Percentiles rank a stretch among this genome's conserved stretches.
Conservation (phyloP, 2,329 filamentous ascomycete genomes). For the Chalaropsis ovoidea region DNA sequence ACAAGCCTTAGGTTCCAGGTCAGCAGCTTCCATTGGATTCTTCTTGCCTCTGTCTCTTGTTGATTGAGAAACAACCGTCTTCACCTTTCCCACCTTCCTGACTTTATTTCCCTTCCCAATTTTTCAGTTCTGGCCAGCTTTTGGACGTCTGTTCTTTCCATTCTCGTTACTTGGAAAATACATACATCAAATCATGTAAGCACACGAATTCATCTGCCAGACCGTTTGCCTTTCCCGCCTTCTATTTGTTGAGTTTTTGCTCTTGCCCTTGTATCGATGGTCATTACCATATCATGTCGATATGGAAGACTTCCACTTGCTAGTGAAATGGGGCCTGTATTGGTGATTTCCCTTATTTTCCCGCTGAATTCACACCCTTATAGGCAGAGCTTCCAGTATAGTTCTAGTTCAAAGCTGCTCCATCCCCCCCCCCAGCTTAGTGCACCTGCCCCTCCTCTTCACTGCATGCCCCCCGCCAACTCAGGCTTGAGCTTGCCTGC, state of each 20-base stretch:
- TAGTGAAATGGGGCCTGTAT: slow-evolving; percentile 1
- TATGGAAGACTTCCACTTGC: neutral
- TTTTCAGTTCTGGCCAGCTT: neutral
- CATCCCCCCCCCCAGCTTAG: neutral
- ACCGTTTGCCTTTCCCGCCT: neutral
- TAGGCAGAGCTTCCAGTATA: neutral
- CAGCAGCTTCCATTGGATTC: slow-evolving; percentile 11
- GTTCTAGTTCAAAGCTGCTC: neutral
- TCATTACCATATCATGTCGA: neutral
- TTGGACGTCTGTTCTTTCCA: neutral
- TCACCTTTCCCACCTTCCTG: slow-evolving; percentile 1
- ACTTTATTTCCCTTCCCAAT: slow-evolving; percentile 15
- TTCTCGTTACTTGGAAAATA: neutral
- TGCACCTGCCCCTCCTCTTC: neutral
- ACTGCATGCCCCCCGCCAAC: slow-evolving; percentile 17
- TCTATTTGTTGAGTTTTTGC: slow-evolving; percentile 7
- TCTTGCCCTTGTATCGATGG: slow-evolving; percentile 8
- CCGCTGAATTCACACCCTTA: neutral
- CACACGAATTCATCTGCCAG: neutral
- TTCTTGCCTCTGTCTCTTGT: neutral
- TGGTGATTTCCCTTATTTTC: neutral
- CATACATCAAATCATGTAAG: slow-evolving; percentile 10
- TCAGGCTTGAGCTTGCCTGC: neutral
- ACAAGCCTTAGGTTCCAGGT: neutral
- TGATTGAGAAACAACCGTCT: slow-evolving; percentile 7